Evolutionary conservation across 768 basidiomycete genomes (phyloP), one percentile per base, ranked within the genome.

Genomic region (Vishniacozyma victoriae): DNA sequence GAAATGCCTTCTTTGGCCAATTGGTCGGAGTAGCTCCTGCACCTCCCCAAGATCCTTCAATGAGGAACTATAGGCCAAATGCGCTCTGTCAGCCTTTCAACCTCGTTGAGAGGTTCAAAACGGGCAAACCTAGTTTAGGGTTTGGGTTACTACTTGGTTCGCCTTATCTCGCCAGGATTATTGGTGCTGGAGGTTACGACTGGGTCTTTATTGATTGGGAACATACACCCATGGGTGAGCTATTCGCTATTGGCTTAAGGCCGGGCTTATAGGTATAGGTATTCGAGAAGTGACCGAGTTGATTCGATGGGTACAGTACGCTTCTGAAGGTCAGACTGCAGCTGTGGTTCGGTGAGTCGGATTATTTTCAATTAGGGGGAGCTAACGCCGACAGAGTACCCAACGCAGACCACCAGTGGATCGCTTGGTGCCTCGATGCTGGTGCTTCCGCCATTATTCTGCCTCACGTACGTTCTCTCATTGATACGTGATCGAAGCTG

Each of bases 151-250:
- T 29, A 7, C 41, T 48, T 23, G 29, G 29, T 39, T 24, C 39
- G 18, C 24, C 38, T 2, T 26, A 9, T 20, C 26, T 48, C 12
- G 46, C 46, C n/a, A 48, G 46, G 39, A 41, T 48, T 37, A 20
- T 39, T 7, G 46, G 46, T 7, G 38, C 39, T 14, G 24, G 38
- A 24, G 46, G 46, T 9, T 48, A 48, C 29, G 46, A 48, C 29
- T 48, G 33, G 16, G 29, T 33, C 22, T 41, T 38, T 22, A 39
- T 48, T n/a, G 46, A 48, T 23, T 48, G 46, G 46, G 46, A 48
- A 24, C 46, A 48, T 29, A 48, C 46, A 15, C 46, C 46, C 16
- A 40, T 27, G 19, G 35, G 46, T 48, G 20, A 48, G 46, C 35
- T 20, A 18, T n/a, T n/a, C n/a, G n/a, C n/a, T n/a, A n/a, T n/a